These are phyloP conservation scores for Phylloporus sp. DNA, from an alignment of 1,284 basidiomycete genomes.

Conservation along the genomic window DNA sequence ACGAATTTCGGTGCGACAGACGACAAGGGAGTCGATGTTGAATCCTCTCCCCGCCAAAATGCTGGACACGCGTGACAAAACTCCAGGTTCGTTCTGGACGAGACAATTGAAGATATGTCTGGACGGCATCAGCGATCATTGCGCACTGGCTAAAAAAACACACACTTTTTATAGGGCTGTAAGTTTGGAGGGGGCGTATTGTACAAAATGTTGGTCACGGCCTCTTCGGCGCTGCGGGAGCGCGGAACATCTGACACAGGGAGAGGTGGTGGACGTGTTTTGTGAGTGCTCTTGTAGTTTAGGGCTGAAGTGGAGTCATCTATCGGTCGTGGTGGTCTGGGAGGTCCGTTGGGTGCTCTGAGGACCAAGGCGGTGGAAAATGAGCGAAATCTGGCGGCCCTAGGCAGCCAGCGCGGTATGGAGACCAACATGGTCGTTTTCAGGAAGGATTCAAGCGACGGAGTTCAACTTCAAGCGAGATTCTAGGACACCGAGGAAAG, in stretches of 20 bases:
- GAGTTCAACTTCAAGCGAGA: not conserved
- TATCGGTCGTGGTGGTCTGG: slow-evolving; percentile 69
- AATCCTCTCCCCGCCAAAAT: slow-evolving; percentile 97
- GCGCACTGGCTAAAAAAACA: slow-evolving; percentile 35
- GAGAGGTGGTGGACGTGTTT: slow-evolving; percentile 73
- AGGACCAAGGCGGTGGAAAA: slow-evolving; percentile 21
- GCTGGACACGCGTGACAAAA: slow-evolving; percentile 96
- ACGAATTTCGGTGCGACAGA: slow-evolving; percentile 98
- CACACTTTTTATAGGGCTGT: slow-evolving; percentile 94
- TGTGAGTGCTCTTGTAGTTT: slow-evolving; percentile 87
- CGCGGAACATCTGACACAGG: slow-evolving; percentile 78
- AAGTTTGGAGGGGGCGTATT: slow-evolving; percentile 93
- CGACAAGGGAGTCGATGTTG: slow-evolving; percentile 99
- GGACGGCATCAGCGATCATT: slow-evolving; percentile 2
- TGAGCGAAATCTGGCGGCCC: slow-evolving; percentile 18
- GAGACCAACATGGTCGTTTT: slow-evolving; percentile 17
- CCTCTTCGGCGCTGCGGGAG: slow-evolving; percentile 86
- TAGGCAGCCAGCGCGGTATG: slow-evolving; percentile 23
- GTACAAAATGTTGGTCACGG: slow-evolving; percentile 94
- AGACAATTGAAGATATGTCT: slow-evolving; percentile 98
- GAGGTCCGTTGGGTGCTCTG: slow-evolving; percentile 29
- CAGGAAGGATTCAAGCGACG: too few relatives aligned
- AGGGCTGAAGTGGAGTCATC: slow-evolving; percentile 93
- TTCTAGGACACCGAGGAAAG: too few relatives aligned
- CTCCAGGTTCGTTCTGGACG: slow-evolving; percentile 99